phyloP scores from a whole-genome alignment of 1,284 basidiomycete genomes.

The Coriolopsis trogii region DNA sequence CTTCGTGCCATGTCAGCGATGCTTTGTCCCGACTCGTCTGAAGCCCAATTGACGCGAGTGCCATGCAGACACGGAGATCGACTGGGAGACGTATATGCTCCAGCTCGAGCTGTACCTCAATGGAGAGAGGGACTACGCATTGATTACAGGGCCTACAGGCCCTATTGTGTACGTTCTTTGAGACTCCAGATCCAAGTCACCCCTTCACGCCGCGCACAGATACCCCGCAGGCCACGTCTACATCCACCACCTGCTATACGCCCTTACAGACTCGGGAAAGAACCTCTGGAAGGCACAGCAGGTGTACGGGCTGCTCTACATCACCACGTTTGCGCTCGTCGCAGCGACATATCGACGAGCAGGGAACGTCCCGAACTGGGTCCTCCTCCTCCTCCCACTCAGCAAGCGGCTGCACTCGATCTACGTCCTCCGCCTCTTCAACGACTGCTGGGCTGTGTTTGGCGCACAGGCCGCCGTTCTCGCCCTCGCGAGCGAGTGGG shows the following conservation, averaged over 20 bases:
- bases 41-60: slow-evolving; percentile 12
- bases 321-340: slow-evolving; percentile 64
- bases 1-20: slow-evolving; percentile 72
- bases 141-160: slow-evolving; percentile 89
- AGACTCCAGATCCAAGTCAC: background rate
- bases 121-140: slow-evolving; percentile 87
- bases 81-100: slow-evolving; percentile 92
- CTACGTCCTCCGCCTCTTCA: slow-evolving; percentile 91
- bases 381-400: slow-evolving; percentile 76
- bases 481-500: slow-evolving; percentile 60
- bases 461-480: slow-evolving; percentile 61
- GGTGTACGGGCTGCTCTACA: slow-evolving; percentile 77
- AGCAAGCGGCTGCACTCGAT: slow-evolving; percentile 96
- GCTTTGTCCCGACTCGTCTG: slow-evolving; percentile 9
- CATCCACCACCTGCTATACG: slow-evolving; percentile 78
- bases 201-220: slow-evolving; percentile 42
- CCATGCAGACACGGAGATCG: slow-evolving; percentile 97
- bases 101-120: slow-evolving; percentile 81
- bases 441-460: slow-evolving; percentile 89
- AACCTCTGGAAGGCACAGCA: slow-evolving; percentile 76
- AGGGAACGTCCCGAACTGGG: slow-evolving; percentile 75
- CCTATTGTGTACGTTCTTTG: slow-evolving; percentile 79
- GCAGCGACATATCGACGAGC: slow-evolving; percentile 72
- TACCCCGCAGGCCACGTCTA: slow-evolving; percentile 96
- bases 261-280: slow-evolving; percentile 62